Conservation (phyloP, 163 green algal species). For the Volvox carteri region DNA sequence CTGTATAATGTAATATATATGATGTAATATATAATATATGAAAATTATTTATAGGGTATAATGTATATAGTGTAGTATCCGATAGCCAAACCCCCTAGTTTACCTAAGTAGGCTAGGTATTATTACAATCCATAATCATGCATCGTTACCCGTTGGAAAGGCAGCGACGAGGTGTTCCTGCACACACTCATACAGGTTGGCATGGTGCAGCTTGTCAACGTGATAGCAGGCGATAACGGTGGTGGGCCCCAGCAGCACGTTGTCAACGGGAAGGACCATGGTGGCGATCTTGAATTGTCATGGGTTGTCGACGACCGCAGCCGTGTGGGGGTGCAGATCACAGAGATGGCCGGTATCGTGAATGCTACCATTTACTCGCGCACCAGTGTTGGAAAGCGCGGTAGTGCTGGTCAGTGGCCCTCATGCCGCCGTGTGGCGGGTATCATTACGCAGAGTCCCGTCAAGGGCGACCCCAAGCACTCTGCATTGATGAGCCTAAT, state of each 20-base stretch:
- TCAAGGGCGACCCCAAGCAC: constrained; percentile 52
- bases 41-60: no score
- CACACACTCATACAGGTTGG: constrained; percentile 55
- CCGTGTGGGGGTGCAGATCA: constrained; percentile 20
- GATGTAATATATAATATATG: no score
- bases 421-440: constrained; percentile 59
- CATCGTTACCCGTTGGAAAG: no score
- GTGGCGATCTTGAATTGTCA: constrained; percentile 65
- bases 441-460: constrained; percentile 58
- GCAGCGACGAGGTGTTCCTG: no score
- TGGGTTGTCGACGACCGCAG: constrained; percentile 61
- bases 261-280: constrained; percentile 76
- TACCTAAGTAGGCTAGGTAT: no score
- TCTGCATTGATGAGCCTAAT: constrained; percentile 56
- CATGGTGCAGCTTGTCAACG: constrained; percentile 67
- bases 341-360: constrained; percentile 59
- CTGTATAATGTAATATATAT: no score
- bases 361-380: constrained; percentile 61
- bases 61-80: no score
- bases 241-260: constrained; percentile 67
- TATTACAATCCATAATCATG: no score
- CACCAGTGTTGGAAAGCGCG: constrained; percentile 54
- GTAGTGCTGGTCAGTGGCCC: constrained; percentile 62
- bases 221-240: constrained; percentile 72
- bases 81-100: no score